Evolutionary conservation across 805 yeast genomes (phyloP).

Genomic region (Suhomyces sp.): DNA sequence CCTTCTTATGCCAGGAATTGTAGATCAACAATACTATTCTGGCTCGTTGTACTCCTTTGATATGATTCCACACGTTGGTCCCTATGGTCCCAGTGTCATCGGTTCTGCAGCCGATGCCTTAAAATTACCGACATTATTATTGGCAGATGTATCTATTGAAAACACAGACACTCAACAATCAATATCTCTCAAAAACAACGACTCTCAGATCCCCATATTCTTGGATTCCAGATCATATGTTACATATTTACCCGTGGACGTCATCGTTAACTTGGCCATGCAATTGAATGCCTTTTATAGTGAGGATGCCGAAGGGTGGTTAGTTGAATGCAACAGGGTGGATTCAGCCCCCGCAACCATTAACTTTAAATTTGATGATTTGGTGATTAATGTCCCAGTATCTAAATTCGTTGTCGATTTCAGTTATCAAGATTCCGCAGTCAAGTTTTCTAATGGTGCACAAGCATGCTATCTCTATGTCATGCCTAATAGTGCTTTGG

Average conservation of each 20-base stretch:
- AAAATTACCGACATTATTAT: conserved; percentile 29
- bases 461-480: conserved; percentile 57
- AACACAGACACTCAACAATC: conserved; percentile 38
- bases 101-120: conserved; percentile 11
- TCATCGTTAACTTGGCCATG: conserved; percentile 61
- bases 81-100: no score
- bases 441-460: conserved; percentile 53
- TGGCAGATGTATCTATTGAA: conserved; percentile 23
- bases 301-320: conserved; percentile 49
- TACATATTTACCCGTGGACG: conserved; percentile 53
- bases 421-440: conserved; percentile 27
- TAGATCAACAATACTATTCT: conserved; percentile 44
- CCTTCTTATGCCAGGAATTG: conserved; percentile 56
- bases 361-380: conserved; percentile 52
- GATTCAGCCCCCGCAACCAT: conserved; percentile 49
- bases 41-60: conserved; percentile 52
- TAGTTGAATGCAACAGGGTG: conserved; percentile 56
- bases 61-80: conserved; percentile 39
- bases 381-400: conserved; percentile 51
- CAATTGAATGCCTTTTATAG: conserved; percentile 68
- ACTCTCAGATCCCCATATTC: conserved; percentile 50
- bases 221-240: conserved; percentile 55
- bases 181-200: conserved; percentile 30
- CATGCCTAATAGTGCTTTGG: conserved; percentile 46
- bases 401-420: conserved; percentile 45